phyloP scores from a whole-genome alignment of 768 basidiomycete genomes.

The Mycena capillaripes region DNA sequence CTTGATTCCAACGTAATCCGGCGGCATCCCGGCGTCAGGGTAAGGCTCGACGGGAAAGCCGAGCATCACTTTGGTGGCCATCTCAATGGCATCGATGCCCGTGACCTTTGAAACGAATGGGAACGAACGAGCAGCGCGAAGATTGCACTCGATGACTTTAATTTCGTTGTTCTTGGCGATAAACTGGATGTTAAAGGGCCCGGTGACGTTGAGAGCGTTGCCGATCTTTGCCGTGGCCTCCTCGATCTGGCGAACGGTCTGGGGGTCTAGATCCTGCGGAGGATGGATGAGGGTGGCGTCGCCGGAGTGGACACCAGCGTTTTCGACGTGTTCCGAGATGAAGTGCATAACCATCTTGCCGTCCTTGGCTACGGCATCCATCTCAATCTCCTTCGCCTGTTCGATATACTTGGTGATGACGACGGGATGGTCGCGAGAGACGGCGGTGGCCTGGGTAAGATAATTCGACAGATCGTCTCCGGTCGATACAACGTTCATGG shows the following conservation, averaged over 20 bases:
- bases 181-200: constrained; percentile 99
- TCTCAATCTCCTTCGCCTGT: constrained; percentile 99
- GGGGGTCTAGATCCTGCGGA: constrained; percentile 97
- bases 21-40: constrained; percentile 88
- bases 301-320: constrained; percentile 98
- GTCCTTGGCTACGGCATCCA: constrained; percentile 98
- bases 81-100: constrained; percentile 96
- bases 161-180: constrained; percentile 99
- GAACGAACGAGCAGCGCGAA: constrained; percentile 97
- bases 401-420: constrained; percentile 99
- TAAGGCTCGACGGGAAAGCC: constrained; percentile 91
- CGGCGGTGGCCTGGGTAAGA: constrained; percentile 94
- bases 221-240: constrained; percentile 98
- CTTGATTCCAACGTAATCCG: constrained; percentile 98
- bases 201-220: constrained; percentile 96
- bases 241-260: constrained; percentile 96
- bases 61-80: constrained; percentile 99
- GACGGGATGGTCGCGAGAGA: constrained; percentile 96
- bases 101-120: constrained; percentile 99
- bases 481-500: constrained; percentile 99
- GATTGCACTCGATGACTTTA: constrained; percentile 99
- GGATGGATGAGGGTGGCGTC: constrained; percentile 99
- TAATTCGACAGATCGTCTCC: constrained; percentile 92
- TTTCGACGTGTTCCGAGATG: constrained; percentile 99
- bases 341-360: constrained; percentile 99